Base-by-base conservation (phyloP, 2,329 filamentous ascomycete species). In the Fusarium coicis region DNA sequence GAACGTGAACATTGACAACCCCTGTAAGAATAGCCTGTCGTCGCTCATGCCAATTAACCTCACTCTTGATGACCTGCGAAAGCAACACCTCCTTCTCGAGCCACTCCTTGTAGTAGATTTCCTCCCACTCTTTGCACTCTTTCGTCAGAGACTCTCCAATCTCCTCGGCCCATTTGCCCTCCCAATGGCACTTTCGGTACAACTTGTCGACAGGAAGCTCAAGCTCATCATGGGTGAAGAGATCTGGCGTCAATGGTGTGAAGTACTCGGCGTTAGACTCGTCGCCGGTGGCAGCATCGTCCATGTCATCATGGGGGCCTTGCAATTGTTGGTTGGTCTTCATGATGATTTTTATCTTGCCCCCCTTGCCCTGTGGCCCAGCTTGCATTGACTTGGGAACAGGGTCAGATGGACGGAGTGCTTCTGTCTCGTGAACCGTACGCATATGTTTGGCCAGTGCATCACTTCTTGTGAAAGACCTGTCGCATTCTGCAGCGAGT, bases 361-460 rank as follows among this genome's bases (percentile, higher is more conserved):
- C 85, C 49, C 84, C 83, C 73, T 86, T 88, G 77, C 80, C 83
- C 44, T 80, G 78, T 23, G 79, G 82, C 42, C 78, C 81, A 5
- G 85, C 79, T 76, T 91, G 89, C 85, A 90, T 88, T 65, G 91
- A 90, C 80, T 94, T 93, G 28, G 92, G 91, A 18, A 94, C 89
- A 5, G 92, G 90, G 79, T 95, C 91, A 21, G 90, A 91, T 9
- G 93, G 93, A n/a, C 94, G 91, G 28, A 97, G 87, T 21, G 94
- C 93, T 84, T 99, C 96, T 7, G 96, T 98, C 81, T 99, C 96
- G 85, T 99, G 96, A 42, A 99, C 95, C 21, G 96, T 98, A 76
- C 96, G 93, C 94, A 98, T 98, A 81, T 99, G 96, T 83, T 99
- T 99, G 4, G 96, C 95, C 1, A 99, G 88, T 18, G 96, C 96